Base-by-base conservation (phyloP, 371 early-diverging fungal genomes). In the Phascolomyces articulosus region DNA sequence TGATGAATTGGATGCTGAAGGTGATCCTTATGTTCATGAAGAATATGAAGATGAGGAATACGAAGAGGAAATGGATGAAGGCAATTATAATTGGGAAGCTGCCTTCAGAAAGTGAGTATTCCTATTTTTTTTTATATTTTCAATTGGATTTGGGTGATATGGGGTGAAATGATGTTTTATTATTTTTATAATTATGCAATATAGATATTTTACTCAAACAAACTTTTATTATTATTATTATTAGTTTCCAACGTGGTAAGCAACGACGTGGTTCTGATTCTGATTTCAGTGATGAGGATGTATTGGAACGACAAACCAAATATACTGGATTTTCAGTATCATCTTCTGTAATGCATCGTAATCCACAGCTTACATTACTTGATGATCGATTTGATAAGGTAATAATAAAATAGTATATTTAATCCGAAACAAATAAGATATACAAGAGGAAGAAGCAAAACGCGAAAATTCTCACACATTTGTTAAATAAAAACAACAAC, bases 311-410 rank as follows among this genome's bases (percentile, higher is more conserved):
- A 40, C 71, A 74, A 59, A 77, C 85, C 31, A 67, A 65, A 62
- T 68, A 71, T 9, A 87, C 94, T 9, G 78, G 78, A 21, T 86
- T 89, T 44, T 95, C 96, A 9, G 93, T 96, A 89, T 88, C 96
- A 1, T 95, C 96, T 16, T 95, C 96, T 6, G 88, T 91, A 49
- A 92, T 96, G 94, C 93, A 90, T 76, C 91, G 98, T 74, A 96
- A 95, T 72, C 85, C 88, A 31, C 89, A 93, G 67, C 82, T 97
- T 54, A 90, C 91, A 7, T 77, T 94, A 24, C 71, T 98, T 58
- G 98, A 98, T 80, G 96, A 96, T 65, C 91, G 91, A 59, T 98
- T 96, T 75, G 98, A 98, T 68, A 81, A 87, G 71, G 83, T 90
- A 53, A 31, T 16, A 23, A 7, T 55, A 41, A 51, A n/a, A n/a